Evolutionary conservation across 345 rosid species (phyloP).

Genomic region (Psidium guajava): DNA sequence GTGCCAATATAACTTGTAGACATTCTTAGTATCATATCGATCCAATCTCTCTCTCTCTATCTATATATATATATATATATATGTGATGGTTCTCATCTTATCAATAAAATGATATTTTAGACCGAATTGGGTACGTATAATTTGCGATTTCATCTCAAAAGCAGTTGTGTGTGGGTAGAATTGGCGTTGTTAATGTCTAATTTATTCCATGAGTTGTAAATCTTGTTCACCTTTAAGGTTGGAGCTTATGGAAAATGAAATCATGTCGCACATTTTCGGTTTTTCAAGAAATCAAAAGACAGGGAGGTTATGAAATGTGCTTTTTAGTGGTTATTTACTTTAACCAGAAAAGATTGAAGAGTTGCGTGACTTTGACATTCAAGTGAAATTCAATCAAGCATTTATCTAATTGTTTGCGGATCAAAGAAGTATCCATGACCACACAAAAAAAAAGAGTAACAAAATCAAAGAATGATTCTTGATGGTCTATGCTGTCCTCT

Average conservation of each 20-base stretch:
- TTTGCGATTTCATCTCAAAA: neutral
- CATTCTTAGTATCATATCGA: too few species aligned
- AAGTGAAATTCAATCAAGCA: neutral
- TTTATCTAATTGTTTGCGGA: neutral
- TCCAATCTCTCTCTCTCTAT: too few species aligned
- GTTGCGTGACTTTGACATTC: neutral
- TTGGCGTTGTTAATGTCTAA: neutral
- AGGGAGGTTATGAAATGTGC: neutral
- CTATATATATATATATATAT: neutral
- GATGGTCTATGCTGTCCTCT: neutral
- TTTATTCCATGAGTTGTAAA: neutral
- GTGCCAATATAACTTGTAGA: too few species aligned
- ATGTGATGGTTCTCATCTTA: neutral
- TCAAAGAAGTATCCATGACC: neutral
- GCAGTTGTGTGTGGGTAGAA: neutral
- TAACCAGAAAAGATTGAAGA: neutral
- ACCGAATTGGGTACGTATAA: neutral
- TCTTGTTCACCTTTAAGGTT: neutral
- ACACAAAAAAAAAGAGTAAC: neutral
- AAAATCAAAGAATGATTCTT: neutral
- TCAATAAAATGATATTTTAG: neutral
- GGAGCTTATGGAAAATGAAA: neutral
- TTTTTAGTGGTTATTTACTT: neutral
- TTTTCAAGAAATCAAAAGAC: neutral
- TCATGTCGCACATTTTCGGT: neutral